These are phyloP conservation scores for Bruguiera parviflora DNA, from an alignment of 345 rosid species.

Conservation along the genomic window DNA sequence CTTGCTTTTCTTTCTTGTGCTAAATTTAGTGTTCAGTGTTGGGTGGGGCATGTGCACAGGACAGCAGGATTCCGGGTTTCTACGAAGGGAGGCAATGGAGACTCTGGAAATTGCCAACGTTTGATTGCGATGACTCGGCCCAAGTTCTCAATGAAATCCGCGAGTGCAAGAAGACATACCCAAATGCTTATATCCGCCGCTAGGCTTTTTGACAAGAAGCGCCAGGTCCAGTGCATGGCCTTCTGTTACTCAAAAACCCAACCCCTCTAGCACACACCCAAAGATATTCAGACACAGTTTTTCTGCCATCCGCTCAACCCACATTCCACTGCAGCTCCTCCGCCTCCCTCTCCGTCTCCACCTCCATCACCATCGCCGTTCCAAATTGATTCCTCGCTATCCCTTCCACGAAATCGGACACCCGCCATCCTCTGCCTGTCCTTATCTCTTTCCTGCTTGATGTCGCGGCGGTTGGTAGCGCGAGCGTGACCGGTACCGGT, in stretches of 20 bases:
- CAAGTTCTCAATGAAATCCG: constrained; percentile 49
- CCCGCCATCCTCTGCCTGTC: constrained; percentile 39
- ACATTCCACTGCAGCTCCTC: constrained; percentile 23
- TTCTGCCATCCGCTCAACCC: no score
- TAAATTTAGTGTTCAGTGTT: neutral
- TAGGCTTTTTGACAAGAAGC: constrained; percentile 47
- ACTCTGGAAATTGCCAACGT: constrained; percentile 72
- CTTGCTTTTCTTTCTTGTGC: constrained; percentile 6
- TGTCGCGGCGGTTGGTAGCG: constrained; percentile 51
- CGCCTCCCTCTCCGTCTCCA: constrained; percentile 7
- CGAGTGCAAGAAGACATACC: constrained; percentile 43
- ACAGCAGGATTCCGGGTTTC: constrained; percentile 56
- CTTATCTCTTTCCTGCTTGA: constrained; percentile 27
- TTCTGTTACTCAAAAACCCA: constrained; percentile 53
- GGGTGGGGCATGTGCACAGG: constrained; percentile 43
- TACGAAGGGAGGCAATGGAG: constrained; percentile 72
- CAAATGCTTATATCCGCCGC: constrained; percentile 50
- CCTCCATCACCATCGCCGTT: constrained; percentile 11
- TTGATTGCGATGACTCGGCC: constrained; percentile 58
- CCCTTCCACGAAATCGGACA: constrained; percentile 56
- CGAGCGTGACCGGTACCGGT: constrained; percentile 45
- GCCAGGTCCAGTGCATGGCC: constrained; percentile 61
- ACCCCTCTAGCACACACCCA: neutral
- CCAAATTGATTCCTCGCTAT: constrained; percentile 46
- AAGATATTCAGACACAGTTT: neutral